Percentiles rank a stretch among this genome's conserved stretches.
These are phyloP conservation scores for Chlorella sp. DNA, from an alignment of 139 green algal species.

Conservation along the genomic window DNA sequence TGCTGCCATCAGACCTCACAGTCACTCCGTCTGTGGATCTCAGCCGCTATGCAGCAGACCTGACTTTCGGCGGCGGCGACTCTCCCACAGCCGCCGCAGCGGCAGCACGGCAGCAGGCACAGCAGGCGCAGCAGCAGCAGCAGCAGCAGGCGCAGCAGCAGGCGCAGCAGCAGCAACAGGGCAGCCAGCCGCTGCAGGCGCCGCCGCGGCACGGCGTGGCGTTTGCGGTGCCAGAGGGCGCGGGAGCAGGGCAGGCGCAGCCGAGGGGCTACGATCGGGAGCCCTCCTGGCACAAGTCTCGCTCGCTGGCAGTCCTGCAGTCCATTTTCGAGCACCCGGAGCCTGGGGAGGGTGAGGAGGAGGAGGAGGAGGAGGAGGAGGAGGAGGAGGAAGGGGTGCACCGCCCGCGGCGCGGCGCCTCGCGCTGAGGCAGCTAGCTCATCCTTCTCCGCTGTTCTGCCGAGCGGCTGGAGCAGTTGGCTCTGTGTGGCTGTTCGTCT, in stretches of 20 bases:
- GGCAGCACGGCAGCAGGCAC: not conserved
- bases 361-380: not conserved
- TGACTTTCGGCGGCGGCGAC: no score
- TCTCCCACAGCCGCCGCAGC: not conserved
- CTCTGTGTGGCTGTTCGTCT: no score
- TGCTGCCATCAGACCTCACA: not conserved
- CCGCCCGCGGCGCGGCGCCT: no score
- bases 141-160: no score
- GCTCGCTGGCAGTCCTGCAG: conserved; percentile 12
- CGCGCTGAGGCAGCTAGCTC: no score
- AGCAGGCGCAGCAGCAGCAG: not conserved
- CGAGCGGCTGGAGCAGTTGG: no score
- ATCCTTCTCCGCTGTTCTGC: no score
- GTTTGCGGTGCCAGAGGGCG: not conserved
- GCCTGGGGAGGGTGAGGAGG: not conserved
- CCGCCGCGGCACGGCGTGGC: not conserved
- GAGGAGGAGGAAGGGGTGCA: not conserved
- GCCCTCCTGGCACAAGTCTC: not conserved
- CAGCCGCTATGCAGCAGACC: not conserved
- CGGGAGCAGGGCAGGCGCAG: not conserved
- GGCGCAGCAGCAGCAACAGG: not conserved
- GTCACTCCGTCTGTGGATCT: not conserved
- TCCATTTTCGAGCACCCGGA: conserved; percentile 9
- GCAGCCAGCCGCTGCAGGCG: not conserved
- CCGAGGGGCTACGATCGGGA: not conserved